A percentile compares a stretch with the other conserved stretches of the same genome.
phyloP scores from a whole-genome alignment of 2,329 filamentous ascomycete species.

The Huntiella savannae region DNA sequence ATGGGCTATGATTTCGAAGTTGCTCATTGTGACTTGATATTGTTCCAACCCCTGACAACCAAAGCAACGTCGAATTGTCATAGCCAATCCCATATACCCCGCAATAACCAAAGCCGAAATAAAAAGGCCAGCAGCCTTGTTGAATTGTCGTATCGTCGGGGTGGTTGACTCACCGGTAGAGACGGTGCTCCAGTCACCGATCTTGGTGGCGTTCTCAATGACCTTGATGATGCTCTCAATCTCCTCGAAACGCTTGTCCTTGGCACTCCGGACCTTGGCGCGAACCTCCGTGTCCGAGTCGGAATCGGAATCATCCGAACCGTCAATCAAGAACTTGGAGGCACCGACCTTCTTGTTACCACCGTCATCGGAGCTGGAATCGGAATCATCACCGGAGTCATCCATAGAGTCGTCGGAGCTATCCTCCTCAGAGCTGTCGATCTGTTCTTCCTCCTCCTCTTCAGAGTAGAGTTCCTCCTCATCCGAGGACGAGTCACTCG shows the following conservation, averaged over 20 bases:
- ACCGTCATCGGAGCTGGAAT: constrained; percentile 25
- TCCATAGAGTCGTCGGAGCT: constrained; percentile 31
- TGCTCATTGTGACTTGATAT: constrained; percentile 2
- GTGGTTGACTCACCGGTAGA: constrained; percentile 47
- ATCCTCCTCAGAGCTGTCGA: constrained; percentile 28
- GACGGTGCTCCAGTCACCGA: constrained; percentile 91
- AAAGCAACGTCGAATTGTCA: constrained; percentile 1
- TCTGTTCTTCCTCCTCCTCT: constrained; percentile 40
- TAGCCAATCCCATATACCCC: background rate
- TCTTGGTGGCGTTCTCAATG: constrained; percentile 95
- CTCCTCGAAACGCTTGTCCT: constrained; percentile 92
- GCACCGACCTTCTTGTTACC: constrained; percentile 52
- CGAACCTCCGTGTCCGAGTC: constrained; percentile 72
- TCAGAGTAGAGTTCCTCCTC: constrained; percentile 89
- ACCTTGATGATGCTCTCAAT: constrained; percentile 72
- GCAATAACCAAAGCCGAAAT: constrained; percentile 1
- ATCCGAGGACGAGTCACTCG: constrained; percentile 84
- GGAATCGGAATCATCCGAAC: constrained; percentile 35
- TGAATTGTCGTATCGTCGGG: constrained; percentile 1
- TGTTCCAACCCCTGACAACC: background rate
- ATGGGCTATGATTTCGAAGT: background rate
- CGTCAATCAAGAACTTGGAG: constrained; percentile 65
- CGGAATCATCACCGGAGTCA: constrained; percentile 24
- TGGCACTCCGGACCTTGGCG: constrained; percentile 68
- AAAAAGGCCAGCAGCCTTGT: background rate